Base-by-base conservation (phyloP, 2,329 filamentous ascomycete genomes). In the Diaporthe sp. region DNA sequence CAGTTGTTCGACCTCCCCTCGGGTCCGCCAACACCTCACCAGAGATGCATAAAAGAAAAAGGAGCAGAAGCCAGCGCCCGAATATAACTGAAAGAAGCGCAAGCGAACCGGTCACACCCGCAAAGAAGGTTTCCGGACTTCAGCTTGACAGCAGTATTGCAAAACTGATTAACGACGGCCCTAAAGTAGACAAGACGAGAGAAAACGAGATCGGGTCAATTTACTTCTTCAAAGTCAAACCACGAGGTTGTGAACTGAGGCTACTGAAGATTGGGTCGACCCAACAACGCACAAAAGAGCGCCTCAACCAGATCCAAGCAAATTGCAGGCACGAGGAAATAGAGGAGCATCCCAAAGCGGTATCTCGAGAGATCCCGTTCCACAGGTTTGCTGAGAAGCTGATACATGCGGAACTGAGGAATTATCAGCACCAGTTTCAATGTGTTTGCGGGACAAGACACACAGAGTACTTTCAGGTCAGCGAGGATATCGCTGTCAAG, bases 161-260 rank as follows among this genome's bases (percentile, higher is more conserved):
- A 27, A 39, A 61, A 4, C 37, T 61, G 13, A 61, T 61, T 12
- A 42, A 44, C 12, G 22, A 44, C 7, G 58, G 58, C 12, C 58
- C 58, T 6, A 25, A 25, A 19, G 39, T 12, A 27, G 37, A 39
- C 4, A 59, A 15, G 6, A n/a, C 5, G 22, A 61, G 39, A 13
- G 58, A 42, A 19, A 56, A 56, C 15, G 30, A 35, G 56, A 61
- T 27, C 4, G 58, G 58, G 1, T 42, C 58, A 13, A 61, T 44
- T 19, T 61, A 61, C n/a, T 42, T 61, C 58, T 61, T 27, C 58
- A 61, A 42, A 30, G 58, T 61, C 58, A 61, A 12, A 19, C 37
- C 58, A 42, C 27, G 58, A 44, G 37, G n/a, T 15, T 30, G 13
- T 17, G 37, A 61, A n/a, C 7, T 61, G 3, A 37, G 15, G 8